Conservation (phyloP, 352 stramenopile species). For the Phytopythium sindhum region DNA sequence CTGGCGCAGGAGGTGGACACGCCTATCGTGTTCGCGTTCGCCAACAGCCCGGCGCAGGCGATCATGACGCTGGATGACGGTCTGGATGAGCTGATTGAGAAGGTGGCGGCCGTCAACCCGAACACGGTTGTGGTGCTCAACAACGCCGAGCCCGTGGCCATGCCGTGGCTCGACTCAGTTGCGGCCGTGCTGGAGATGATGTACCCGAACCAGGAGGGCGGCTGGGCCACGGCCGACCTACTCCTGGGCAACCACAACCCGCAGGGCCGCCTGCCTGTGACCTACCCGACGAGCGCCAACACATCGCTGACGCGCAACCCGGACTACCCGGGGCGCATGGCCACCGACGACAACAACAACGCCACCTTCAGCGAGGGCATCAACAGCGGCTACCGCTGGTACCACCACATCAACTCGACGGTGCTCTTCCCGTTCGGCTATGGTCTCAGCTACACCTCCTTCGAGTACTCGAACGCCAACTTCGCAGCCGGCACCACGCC, state of each 20-base stretch:
- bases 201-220: conserved; percentile 33
- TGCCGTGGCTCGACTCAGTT: conserved; percentile 27
- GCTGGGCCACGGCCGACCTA: conserved; percentile 27
- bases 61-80: conserved; percentile 25
- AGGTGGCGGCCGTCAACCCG: conserved; percentile 24
- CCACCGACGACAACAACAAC: conserved; percentile 20
- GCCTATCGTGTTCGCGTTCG: conserved; percentile 29
- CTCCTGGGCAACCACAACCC: conserved; percentile 27
- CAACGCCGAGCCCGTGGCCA: conserved; percentile 25
- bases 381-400: conserved; percentile 34
- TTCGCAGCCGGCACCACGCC: conserved; percentile 14
- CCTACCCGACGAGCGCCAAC: conserved; percentile 22
- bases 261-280: conserved; percentile 25
- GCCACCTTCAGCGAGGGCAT: conserved; percentile 28
- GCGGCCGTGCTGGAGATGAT: conserved; percentile 29
- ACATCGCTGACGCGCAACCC: conserved; percentile 26
- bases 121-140: conserved; percentile 34
- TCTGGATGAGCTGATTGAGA: conserved; percentile 22
- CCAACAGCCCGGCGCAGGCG: conserved; percentile 22
- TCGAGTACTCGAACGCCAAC: conserved; percentile 29
- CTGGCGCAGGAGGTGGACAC: conserved; percentile 25
- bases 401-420: conserved; percentile 24
- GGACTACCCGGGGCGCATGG: conserved; percentile 23
- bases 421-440: conserved; percentile 31
- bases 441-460: conserved; percentile 28